phyloP scores from a whole-genome alignment of 495 filamentous ascomycete genomes.

The Chaetomium tenue region DNA sequence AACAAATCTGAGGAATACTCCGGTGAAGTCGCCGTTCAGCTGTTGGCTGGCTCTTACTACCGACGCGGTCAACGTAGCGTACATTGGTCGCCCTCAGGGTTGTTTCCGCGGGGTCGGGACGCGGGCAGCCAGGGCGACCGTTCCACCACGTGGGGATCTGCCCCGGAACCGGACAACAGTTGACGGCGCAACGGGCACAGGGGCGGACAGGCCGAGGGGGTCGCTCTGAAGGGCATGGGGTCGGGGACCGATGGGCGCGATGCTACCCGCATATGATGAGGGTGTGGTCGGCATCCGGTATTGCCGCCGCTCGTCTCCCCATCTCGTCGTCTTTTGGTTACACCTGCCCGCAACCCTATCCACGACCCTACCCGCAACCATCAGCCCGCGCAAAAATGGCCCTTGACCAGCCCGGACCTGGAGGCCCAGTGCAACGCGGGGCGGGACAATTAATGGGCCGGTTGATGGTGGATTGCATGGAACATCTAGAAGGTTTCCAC shows the following conservation, averaged over 20 bases:
- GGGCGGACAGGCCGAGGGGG: neutral
- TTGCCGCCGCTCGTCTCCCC: constrained; percentile 12
- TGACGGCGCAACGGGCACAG: constrained; percentile 14
- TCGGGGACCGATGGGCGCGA: neutral
- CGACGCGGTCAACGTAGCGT: neutral
- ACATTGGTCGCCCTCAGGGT: neutral
- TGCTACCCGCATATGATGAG: neutral
- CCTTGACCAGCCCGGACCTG: neutral
- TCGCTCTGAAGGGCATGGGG: neutral
- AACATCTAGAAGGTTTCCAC: constrained; percentile 16
- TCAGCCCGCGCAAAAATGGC: constrained; percentile 7
- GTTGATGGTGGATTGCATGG: neutral
- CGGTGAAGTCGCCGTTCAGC: neutral
- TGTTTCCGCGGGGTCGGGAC: neutral
- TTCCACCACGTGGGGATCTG: constrained; percentile 17
- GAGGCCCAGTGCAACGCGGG: neutral
- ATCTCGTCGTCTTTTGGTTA: neutral
- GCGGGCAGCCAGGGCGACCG: neutral
- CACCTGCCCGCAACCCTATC: too few species aligned
- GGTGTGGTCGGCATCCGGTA: constrained; percentile 4
- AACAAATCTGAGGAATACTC: neutral
- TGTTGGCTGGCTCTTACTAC: neutral
- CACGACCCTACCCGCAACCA: neutral
- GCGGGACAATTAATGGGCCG: constrained; percentile 4
- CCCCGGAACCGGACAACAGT: constrained; percentile 8